Percentiles rank a stretch among this genome's conserved stretches.
These are phyloP conservation scores for Postia placenta DNA, from an alignment of 768 basidiomycete species.

Conservation along the genomic window DNA sequence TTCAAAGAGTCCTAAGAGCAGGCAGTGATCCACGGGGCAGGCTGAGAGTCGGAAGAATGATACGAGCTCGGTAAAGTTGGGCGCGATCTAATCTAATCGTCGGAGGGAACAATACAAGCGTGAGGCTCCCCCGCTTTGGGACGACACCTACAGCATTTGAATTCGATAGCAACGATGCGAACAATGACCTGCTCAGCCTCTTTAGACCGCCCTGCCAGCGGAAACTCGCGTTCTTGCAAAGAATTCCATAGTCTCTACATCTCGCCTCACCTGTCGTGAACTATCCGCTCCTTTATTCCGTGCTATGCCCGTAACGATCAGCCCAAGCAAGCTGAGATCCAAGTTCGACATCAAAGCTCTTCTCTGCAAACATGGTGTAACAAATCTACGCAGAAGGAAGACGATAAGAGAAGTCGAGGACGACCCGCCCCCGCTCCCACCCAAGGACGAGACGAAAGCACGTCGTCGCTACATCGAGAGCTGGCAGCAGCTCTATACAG, in stretches of 20 bases:
- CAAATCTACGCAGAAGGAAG: neutral
- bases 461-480: conserved; percentile 3
- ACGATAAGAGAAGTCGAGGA: neutral
- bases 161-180: conserved; percentile 10
- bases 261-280: neutral
- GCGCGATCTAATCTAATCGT: neutral
- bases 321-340: conserved; percentile 11
- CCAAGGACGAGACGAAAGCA: conserved; percentile 10
- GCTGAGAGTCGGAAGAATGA: no score
- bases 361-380: neutral
- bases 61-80: no score
- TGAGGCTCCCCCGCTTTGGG: neutral
- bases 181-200: conserved; percentile 4
- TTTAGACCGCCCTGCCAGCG: neutral
- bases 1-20: no score
- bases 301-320: neutral
- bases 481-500: conserved; percentile 15
- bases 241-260: neutral
- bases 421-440: conserved; percentile 13
- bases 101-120: neutral
- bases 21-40: no score
- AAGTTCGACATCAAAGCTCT: conserved; percentile 12
- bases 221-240: no score
- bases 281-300: neutral
- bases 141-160: neutral